Evolutionary conservation across 805 yeast species (phyloP).

Genomic region (Metschnikowia noctiluminum): DNA sequence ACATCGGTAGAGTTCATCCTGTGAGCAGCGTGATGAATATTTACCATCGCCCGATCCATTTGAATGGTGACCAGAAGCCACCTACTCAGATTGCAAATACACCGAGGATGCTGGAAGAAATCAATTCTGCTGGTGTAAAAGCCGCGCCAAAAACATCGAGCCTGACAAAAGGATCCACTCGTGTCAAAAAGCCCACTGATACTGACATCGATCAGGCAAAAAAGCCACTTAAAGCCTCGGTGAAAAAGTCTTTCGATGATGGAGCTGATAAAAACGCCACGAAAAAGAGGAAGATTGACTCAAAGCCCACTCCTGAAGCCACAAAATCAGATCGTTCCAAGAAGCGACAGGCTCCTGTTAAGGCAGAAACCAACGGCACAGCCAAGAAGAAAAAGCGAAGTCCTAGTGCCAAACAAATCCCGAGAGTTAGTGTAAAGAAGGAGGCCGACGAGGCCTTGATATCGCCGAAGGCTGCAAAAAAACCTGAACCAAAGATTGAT

Average conservation of each 20-base stretch:
- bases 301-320: conserved; percentile 1
- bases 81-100: neutral
- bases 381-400: neutral
- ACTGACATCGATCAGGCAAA: neutral
- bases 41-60: neutral
- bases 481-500: conserved; percentile 1
- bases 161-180: neutral
- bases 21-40: conserved; percentile 4
- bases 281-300: neutral
- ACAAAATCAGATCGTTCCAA: neutral
- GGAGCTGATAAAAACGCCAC: neutral
- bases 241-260: neutral
- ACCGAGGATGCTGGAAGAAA: neutral
- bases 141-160: neutral
- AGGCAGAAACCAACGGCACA: neutral
- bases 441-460: conserved; percentile 1
- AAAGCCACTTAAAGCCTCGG: neutral
- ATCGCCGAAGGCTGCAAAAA: neutral
- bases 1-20: conserved; percentile 7
- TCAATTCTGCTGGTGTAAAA: neutral
- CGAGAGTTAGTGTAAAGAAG: neutral
- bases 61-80: neutral
- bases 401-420: neutral
- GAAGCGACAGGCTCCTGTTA: conserved; percentile 2
- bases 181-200: neutral